Base-by-base conservation (phyloP, 306 rosid species). In the Inga oerstediana region DNA sequence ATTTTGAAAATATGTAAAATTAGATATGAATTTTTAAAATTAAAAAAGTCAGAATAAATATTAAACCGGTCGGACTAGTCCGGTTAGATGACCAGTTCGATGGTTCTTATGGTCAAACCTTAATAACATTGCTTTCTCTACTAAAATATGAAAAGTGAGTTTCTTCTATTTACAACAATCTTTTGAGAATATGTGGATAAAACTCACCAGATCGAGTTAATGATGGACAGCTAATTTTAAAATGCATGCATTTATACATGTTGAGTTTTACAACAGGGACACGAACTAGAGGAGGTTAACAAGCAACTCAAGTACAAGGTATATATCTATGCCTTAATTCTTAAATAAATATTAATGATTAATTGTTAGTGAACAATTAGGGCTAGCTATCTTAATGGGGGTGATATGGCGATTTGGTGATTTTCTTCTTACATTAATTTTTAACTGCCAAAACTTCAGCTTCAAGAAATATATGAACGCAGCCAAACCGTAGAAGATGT, bases 241-340 rank as follows among this genome's bases (percentile, higher is more conserved):
- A 37, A 5, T 0, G 4, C 41, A 37, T 37, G 43, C 43, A 39
- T 39, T 19, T 11, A 12, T 24, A 17, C 8, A 3, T 3, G 12
- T 45, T 72, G 4, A 27, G 9, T 14, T 72, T 24, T 52, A 41
- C 81, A 54, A 70, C 87, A 93, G 98, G 94, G 82, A 79, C 85
- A 78, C 7, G 83, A 83, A 13, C 87, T 83, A 73, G 86, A 70
- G 82, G 92, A 91, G 80, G 64, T 80, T 13, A 88, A 92, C 82
- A 87, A 85, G 41, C 75, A 90, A 51, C 90, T 94, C 77, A 75
- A 82, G 68, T 85, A 87, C 14, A 87, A 94, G 98, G 98, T 93
- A 61, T 81, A 22, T 20, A 15, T 92, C 19, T 80, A 51, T 58
- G 27, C 27, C 64, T 58, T 20, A 19, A 58, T n/a, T 58, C 64